Percentiles rank a stretch among this genome's conserved stretches.
These are phyloP conservation scores for Penicillium ochrochloron DNA, from an alignment of 495 filamentous ascomycete species.

Conservation along the genomic window DNA sequence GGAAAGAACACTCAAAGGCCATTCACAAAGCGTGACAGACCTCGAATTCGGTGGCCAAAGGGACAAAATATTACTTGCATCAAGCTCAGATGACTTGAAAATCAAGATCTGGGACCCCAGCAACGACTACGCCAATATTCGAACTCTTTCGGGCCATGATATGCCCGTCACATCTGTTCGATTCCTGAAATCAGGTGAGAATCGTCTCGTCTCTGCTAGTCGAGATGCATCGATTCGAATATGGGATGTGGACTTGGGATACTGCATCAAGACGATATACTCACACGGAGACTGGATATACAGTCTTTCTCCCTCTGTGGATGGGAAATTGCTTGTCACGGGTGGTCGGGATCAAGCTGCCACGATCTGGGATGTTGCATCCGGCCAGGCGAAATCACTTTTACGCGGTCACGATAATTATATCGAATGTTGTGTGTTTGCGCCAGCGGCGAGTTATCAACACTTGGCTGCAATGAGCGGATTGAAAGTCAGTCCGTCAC, in stretches of 20 bases:
- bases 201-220: constrained; percentile 80
- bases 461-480: constrained; percentile 72
- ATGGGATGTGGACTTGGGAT: constrained; percentile 19
- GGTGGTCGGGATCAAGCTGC: constrained; percentile 78
- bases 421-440: constrained; percentile 85
- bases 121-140: constrained; percentile 94
- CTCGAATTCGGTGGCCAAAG: constrained; percentile 91
- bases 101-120: constrained; percentile 97
- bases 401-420: constrained; percentile 85
- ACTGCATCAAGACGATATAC: constrained; percentile 14
- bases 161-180: constrained; percentile 87
- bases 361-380: constrained; percentile 77
- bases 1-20: constrained; percentile 89
- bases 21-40: constrained; percentile 87
- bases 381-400: constrained; percentile 67
- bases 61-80: constrained; percentile 84
- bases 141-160: constrained; percentile 91
- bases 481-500: constrained; percentile 65
- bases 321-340: constrained; percentile 82
- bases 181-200: constrained; percentile 78
- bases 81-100: constrained; percentile 86
- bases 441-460: constrained; percentile 73
- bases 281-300: constrained; percentile 68
- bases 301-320: constrained; percentile 77
- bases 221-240: constrained; percentile 20